A percentile compares a stretch with the other conserved stretches of the same genome.
Conservation (phyloP, 2,329 filamentous ascomycete genomes). For the Cladosporium cucumerinum region DNA sequence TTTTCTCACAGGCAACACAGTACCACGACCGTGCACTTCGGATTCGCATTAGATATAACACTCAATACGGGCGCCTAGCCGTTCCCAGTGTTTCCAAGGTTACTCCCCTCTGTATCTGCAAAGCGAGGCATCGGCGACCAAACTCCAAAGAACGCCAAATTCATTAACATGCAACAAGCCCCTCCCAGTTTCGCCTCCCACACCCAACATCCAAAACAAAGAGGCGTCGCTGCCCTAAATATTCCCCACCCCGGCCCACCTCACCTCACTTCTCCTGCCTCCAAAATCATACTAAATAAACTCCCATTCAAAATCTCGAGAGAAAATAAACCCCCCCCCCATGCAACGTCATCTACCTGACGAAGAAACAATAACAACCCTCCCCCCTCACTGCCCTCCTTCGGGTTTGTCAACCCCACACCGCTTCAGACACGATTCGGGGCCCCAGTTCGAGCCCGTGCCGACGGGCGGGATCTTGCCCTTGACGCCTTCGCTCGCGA, state of each 20-base stretch:
- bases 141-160: neutral
- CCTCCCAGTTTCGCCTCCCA: neutral
- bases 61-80: neutral
- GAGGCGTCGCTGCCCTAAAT: neutral
- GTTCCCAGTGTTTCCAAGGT: neutral
- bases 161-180: neutral
- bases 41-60: neutral
- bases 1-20: neutral
- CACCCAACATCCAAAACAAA: neutral
- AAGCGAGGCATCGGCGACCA: neutral
- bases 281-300: neutral
- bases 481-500: constrained; percentile 34
- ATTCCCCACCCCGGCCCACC: neutral
- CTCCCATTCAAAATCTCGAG: neutral
- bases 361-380: no score
- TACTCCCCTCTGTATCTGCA: neutral
- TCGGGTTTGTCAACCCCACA: constrained; percentile 28
- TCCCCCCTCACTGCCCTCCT: neutral
- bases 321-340: no score
- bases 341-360: no score
- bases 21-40: neutral
- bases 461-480: constrained; percentile 39
- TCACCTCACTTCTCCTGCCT: no score
- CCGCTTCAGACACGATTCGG: constrained; percentile 38
- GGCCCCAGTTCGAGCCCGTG: constrained; percentile 43